Percentiles rank a stretch among this genome's conserved stretches.
Conservation (phyloP, 345 rosid genomes). For the Kandelia obovata region DNA sequence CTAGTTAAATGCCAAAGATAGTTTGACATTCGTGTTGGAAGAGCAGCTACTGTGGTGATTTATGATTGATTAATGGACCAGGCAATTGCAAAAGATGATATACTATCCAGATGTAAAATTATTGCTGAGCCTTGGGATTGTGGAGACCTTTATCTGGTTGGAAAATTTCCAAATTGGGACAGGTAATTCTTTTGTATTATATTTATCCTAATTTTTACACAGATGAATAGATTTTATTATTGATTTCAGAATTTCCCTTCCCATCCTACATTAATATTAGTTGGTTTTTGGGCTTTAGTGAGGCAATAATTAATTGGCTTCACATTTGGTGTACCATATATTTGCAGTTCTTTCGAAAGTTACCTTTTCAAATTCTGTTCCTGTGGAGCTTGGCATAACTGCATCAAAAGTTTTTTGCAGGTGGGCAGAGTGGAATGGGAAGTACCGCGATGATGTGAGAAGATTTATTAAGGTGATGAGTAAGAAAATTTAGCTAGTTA, state of each 20-base stretch:
- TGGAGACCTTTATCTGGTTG: conserved; percentile 93
- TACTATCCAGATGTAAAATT: conserved; percentile 79
- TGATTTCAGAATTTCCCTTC: background rate
- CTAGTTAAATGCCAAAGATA: conserved; percentile 2
- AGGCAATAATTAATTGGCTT: background rate
- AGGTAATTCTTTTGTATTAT: conserved; percentile 36
- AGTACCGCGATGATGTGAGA: conserved; percentile 83
- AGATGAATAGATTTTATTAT: background rate
- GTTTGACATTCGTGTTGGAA: background rate
- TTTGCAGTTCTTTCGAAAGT: conserved; percentile 7
- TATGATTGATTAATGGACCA: conserved; percentile 29
- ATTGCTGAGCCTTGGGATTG: conserved; percentile 99
- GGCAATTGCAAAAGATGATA: conserved; percentile 85
- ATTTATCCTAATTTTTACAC: background rate
- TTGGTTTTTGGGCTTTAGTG: background rate
- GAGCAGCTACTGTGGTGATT: conserved; percentile 3
- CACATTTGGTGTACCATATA: background rate
- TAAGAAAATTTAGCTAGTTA: background rate
- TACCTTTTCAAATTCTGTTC: background rate
- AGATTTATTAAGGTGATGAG: conserved; percentile 72
- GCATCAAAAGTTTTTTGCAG: conserved; percentile 38
- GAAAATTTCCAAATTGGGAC: conserved; percentile 95
- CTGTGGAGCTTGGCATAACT: conserved; percentile 2
- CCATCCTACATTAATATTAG: background rate
- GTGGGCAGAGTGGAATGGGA: conserved; percentile 99